Evolutionary conservation across 176 grass and related monocot genomes (phyloP).

Genomic region (Avena insularis): DNA sequence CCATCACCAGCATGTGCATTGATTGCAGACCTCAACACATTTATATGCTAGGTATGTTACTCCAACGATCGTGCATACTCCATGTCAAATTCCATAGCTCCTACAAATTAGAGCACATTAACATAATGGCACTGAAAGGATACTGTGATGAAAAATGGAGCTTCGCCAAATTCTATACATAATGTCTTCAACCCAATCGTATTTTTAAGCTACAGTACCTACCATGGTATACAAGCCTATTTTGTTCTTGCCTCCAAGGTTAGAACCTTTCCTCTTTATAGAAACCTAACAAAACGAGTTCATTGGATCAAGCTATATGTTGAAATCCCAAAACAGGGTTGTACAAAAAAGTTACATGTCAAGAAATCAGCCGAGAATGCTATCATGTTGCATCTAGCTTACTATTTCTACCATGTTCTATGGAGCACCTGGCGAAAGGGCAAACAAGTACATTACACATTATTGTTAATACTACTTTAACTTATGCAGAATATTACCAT

Average conservation of each 20-base stretch:
- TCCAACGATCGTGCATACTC: slow-evolving; percentile 84
- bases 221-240: slow-evolving; percentile 5
- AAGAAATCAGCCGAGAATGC: not conserved
- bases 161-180: not conserved
- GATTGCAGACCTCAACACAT: slow-evolving; percentile 66
- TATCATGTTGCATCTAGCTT: slow-evolving; percentile 15
- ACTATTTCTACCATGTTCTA: slow-evolving; percentile 5
- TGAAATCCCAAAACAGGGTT: not conserved
- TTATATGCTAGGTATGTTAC: slow-evolving; percentile 73
- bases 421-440: slow-evolving; percentile 5
- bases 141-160: slow-evolving; percentile 4
- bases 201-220: slow-evolving; percentile 22
- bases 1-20: slow-evolving; percentile 67
- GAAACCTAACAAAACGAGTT: not conserved
- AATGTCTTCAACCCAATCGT: slow-evolving; percentile 12
- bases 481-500: slow-evolving; percentile 54
- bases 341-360: not conserved
- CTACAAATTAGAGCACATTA: slow-evolving; percentile 54
- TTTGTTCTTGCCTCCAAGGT: not conserved
- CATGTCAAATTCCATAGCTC: slow-evolving; percentile 85
- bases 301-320: not conserved
- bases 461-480: slow-evolving; percentile 4
- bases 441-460: not conserved
- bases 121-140: slow-evolving; percentile 17
- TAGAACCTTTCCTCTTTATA: not conserved